Percentiles rank a stretch among this genome's conserved stretches.
Conservation (phyloP, 257 asterid species). For the Fraxinus americana region DNA sequence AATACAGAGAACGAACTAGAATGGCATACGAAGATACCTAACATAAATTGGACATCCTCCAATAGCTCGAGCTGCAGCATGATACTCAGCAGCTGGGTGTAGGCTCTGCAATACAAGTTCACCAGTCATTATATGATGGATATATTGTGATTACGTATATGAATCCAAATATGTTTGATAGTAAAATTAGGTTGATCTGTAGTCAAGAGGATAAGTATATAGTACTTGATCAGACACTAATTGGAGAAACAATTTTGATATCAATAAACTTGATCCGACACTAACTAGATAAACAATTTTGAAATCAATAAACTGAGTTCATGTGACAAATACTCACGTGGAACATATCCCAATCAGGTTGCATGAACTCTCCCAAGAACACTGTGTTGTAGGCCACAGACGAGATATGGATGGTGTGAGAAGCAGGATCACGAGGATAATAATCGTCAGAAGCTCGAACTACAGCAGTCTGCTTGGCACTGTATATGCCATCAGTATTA, state of each 20-base stretch:
- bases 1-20: background rate
- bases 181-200: background rate
- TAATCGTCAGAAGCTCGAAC: slow-evolving; percentile 94
- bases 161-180: background rate
- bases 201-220: background rate
- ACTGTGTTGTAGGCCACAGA: slow-evolving; percentile 83
- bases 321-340: slow-evolving; percentile 59
- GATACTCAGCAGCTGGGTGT: slow-evolving; percentile 94
- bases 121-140: background rate
- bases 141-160: background rate
- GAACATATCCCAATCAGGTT: slow-evolving; percentile 99
- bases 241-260: background rate
- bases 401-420: slow-evolving; percentile 86
- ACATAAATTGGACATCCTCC: slow-evolving; percentile 83
- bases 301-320: background rate
- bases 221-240: background rate
- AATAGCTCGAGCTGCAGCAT: slow-evolving; percentile 95
- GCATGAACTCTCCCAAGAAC: slow-evolving; percentile 90
- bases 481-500: slow-evolving; percentile 86
- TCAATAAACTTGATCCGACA: too few relatives aligned
- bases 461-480: slow-evolving; percentile 73
- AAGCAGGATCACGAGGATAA: slow-evolving; percentile 95
- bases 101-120: slow-evolving; percentile 57
- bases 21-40: slow-evolving; percentile 45
- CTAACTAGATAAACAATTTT: background rate